These are phyloP conservation scores for Phytophthora podocarpi DNA, from an alignment of 352 stramenopile genomes.

Conservation along the genomic window DNA sequence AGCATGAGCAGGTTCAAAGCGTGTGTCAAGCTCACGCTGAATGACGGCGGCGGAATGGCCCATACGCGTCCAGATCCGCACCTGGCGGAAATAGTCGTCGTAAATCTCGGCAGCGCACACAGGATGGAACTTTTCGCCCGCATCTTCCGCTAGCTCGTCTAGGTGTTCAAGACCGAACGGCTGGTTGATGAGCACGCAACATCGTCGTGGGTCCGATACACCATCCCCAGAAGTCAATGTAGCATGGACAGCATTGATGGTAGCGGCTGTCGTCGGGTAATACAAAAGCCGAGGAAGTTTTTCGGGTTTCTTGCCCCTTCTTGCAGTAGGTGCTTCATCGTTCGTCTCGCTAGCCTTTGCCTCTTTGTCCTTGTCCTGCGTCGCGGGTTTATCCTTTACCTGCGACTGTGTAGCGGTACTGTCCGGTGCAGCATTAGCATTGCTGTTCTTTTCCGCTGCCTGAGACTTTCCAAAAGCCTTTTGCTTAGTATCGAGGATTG, in stretches of 20 bases:
- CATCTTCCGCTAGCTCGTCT: constrained; percentile 53
- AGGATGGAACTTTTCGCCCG: constrained; percentile 58
- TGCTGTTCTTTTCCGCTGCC: neutral
- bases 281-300: constrained; percentile 62
- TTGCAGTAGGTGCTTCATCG: constrained; percentile 18
- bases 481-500: neutral
- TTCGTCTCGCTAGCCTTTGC: constrained; percentile 13
- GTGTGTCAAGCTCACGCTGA: constrained; percentile 54
- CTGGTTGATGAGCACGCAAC: constrained; percentile 70
- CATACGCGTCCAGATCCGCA: constrained; percentile 75
- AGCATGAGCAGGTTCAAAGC: constrained; percentile 50
- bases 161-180: constrained; percentile 63
- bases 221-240: constrained; percentile 46
- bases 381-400: neutral
- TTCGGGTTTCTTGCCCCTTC: constrained; percentile 43
- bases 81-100: constrained; percentile 75
- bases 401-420: neutral
- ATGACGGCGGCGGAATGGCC: constrained; percentile 56
- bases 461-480: neutral
- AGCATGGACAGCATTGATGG: constrained; percentile 68
- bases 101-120: constrained; percentile 75
- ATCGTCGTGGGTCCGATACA: constrained; percentile 49
- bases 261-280: constrained; percentile 63
- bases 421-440: neutral
- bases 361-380: constrained; percentile 14